Percentiles rank a stretch among this genome's conserved stretches.
Conservation (phyloP, 805 yeast genomes). For the Saccharomycopsis oosterbeekiorum region DNA sequence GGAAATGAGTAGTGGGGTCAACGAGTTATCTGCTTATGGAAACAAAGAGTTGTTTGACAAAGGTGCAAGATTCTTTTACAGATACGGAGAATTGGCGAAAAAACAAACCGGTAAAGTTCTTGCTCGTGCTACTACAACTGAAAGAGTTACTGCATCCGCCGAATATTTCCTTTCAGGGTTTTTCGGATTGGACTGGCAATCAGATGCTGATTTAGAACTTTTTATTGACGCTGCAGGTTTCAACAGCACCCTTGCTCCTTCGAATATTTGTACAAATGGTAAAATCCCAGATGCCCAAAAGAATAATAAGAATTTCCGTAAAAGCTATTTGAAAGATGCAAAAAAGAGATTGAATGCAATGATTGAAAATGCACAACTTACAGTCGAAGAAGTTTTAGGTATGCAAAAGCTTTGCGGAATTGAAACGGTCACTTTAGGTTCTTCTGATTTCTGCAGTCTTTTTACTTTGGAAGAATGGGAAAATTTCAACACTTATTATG, state of each 20-base stretch:
- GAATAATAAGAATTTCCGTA: background rate
- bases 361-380: conserved; percentile 28
- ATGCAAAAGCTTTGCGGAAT: conserved; percentile 61
- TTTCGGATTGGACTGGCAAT: conserved; percentile 27
- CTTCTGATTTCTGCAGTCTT: conserved; percentile 54
- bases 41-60: conserved; percentile 18
- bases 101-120: conserved; percentile 11
- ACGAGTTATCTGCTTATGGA: conserved; percentile 14
- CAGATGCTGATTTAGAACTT: conserved; percentile 16
- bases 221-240: conserved; percentile 15
- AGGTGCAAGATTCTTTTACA: conserved; percentile 14
- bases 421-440: conserved; percentile 62
- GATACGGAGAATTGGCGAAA: conserved; percentile 14
- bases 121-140: conserved; percentile 32
- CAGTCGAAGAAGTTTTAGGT: conserved; percentile 34
- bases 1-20: conserved; percentile 9
- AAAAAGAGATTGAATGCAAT: background rate
- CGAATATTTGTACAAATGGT: conserved; percentile 1
- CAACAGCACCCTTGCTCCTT: conserved; percentile 17
- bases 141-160: conserved; percentile 39
- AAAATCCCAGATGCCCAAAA: background rate
- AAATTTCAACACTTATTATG: conserved; percentile 49
- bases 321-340: background rate
- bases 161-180: conserved; percentile 39
- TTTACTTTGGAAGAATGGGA: conserved; percentile 61